Percentiles rank a stretch among this genome's conserved stretches.
These are phyloP conservation scores for Lentinula sp. DNA, from an alignment of 768 basidiomycete species.

Conservation along the genomic window DNA sequence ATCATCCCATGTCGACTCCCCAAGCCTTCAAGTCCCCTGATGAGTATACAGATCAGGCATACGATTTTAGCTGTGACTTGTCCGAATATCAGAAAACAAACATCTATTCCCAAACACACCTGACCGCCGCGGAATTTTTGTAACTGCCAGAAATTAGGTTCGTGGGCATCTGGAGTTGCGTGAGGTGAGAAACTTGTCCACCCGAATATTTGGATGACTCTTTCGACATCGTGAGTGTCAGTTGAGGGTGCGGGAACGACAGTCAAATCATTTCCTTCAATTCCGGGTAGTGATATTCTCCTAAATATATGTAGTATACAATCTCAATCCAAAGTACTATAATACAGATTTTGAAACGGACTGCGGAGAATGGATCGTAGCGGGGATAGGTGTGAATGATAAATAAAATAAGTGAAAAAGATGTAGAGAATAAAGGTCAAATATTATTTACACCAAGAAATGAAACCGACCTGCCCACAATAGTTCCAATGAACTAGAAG, in stretches of 20 bases:
- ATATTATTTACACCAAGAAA: neutral
- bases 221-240: neutral
- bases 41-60: too few species aligned
- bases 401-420: neutral
- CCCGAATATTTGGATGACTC: conserved; percentile 2
- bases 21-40: too few species aligned
- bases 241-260: neutral
- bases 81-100: neutral
- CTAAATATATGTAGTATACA: neutral
- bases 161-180: neutral
- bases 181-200: neutral
- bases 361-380: neutral
- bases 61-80: too few species aligned
- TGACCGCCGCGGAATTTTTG: neutral
- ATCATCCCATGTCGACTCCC: too few species aligned
- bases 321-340: neutral
- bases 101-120: neutral
- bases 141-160: neutral
- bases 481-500: neutral
- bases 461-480: neutral
- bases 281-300: neutral
- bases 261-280: neutral
- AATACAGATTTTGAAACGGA: neutral
- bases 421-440: neutral
- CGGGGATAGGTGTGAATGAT: neutral